Percentiles rank a stretch among this genome's conserved stretches.
phyloP scores from a whole-genome alignment of 768 basidiomycete genomes.

The Amanita exitialis region DNA sequence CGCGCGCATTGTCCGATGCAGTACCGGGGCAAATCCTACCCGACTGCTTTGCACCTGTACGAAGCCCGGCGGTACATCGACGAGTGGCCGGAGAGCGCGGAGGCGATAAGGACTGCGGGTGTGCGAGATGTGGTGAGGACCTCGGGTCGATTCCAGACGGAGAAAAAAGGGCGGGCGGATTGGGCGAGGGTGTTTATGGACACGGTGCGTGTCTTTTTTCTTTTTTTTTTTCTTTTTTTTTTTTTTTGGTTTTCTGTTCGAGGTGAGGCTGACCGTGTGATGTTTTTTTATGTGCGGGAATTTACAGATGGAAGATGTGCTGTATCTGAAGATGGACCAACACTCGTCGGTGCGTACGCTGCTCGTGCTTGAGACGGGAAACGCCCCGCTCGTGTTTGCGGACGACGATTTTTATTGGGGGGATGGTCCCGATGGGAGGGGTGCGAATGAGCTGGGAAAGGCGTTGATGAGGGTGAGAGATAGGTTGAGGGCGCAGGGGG shows the following conservation, averaged over 20 bases:
- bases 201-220: constrained; percentile 27
- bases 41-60: constrained; percentile 65
- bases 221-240: no score
- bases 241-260: no score
- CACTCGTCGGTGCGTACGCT: constrained; percentile 45
- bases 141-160: constrained; percentile 19
- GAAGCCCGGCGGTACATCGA: constrained; percentile 65
- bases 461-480: neutral
- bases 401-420: constrained; percentile 60
- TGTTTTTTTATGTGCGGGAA: no score
- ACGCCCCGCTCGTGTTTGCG: constrained; percentile 45
- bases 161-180: constrained; percentile 29
- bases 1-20: constrained; percentile 56
- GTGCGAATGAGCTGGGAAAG: constrained; percentile 55
- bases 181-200: constrained; percentile 46
- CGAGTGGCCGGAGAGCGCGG: constrained; percentile 40
- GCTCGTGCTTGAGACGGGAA: constrained; percentile 41
- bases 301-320: constrained; percentile 67
- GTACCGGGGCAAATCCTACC: constrained; percentile 45
- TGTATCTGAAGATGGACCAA: constrained; percentile 63
- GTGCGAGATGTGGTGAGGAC: constrained; percentile 27
- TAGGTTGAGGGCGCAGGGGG: neutral
- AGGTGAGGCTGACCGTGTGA: no score
- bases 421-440: constrained; percentile 32
- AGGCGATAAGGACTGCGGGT: constrained; percentile 37